A percentile compares a stretch with the other conserved stretches of the same genome.
phyloP scores from a whole-genome alignment of 495 filamentous ascomycete genomes.

The Pyrenula aspistea region DNA sequence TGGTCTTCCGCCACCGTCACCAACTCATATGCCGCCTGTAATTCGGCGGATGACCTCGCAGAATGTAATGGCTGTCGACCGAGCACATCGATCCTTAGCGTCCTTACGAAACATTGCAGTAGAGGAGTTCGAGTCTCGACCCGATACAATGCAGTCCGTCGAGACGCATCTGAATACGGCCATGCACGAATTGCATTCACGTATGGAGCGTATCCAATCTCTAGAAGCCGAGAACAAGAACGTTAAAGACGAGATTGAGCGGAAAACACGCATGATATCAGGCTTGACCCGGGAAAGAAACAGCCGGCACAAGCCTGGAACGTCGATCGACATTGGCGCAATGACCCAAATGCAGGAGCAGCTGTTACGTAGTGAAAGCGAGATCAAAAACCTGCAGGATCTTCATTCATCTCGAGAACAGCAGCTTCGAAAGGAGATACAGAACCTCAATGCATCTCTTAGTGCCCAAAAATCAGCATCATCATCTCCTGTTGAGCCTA shows the following conservation, averaged over 20 bases:
- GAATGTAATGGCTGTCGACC: slow-evolving; percentile 73
- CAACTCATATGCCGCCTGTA: slow-evolving; percentile 36
- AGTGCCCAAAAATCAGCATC: slow-evolving; percentile 29
- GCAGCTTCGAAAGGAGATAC: slow-evolving; percentile 57
- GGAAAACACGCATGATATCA: slow-evolving; percentile 86
- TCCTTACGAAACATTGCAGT: slow-evolving; percentile 76
- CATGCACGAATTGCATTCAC: slow-evolving; percentile 80
- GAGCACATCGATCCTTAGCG: slow-evolving; percentile 83
- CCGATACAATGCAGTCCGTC: slow-evolving; percentile 82
- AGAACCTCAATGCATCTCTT: slow-evolving; percentile 48
- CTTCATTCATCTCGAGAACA: slow-evolving; percentile 60
- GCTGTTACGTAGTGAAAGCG: slow-evolving; percentile 69
- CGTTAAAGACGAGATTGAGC: slow-evolving; percentile 91
- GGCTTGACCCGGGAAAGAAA: slow-evolving; percentile 86
- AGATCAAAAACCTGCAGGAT: slow-evolving; percentile 64
- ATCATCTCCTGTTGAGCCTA: slow-evolving; percentile 28
- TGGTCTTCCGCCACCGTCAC: slow-evolving; percentile 53
- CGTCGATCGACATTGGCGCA: slow-evolving; percentile 82
- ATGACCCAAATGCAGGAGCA: slow-evolving; percentile 82
- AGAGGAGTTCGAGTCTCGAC: slow-evolving; percentile 71
- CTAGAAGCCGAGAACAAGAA: slow-evolving; percentile 75
- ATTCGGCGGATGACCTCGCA: slow-evolving; percentile 92
- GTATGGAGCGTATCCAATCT: slow-evolving; percentile 79
- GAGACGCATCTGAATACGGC: slow-evolving; percentile 83
- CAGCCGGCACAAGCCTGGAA: slow-evolving; percentile 53